phyloP scores from a whole-genome alignment of 2,329 filamentous ascomycete genomes.

The Paramyrothecium sp. region DNA sequence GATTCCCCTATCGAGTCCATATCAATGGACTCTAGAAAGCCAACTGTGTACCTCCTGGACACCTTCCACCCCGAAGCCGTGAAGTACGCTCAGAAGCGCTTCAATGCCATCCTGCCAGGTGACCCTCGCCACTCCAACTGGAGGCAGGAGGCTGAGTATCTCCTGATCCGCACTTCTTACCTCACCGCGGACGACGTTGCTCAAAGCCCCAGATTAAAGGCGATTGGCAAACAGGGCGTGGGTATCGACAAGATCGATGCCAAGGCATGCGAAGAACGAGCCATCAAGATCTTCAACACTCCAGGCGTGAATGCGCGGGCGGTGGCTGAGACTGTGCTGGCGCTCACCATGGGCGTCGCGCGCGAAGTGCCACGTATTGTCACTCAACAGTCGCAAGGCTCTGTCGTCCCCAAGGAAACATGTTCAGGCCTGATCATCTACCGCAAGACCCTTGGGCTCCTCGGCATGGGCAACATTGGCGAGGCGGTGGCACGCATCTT shows the following conservation, averaged over 20 bases:
- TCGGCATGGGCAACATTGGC: conserved; percentile 39
- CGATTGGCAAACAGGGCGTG: conserved; percentile 46
- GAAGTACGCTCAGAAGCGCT: conserved; percentile 30
- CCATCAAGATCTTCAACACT: conserved; percentile 45
- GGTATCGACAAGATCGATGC: conserved; percentile 45
- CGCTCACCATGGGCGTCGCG: conserved; percentile 32
- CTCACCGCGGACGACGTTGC: conserved; percentile 36
- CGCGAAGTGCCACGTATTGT: conserved; percentile 28
- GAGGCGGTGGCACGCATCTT: conserved; percentile 33
- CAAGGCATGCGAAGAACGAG: conserved; percentile 32
- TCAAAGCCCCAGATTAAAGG: conserved; percentile 31
- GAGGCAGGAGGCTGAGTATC: conserved; percentile 35
- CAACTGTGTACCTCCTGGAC: conserved; percentile 39
- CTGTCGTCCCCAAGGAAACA: conserved; percentile 33
- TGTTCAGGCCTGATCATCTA: conserved; percentile 36
- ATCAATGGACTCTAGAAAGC: conserved; percentile 17
- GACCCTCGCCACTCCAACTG: conserved; percentile 34
- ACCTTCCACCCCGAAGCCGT: conserved; percentile 33
- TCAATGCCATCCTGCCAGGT: conserved; percentile 33
- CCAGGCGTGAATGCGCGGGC: conserved; percentile 42
- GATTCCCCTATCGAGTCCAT: neutral
- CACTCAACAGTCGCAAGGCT: conserved; percentile 23
- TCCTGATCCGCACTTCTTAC: conserved; percentile 34
- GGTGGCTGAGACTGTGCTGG: conserved; percentile 37
- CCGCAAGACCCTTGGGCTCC: conserved; percentile 31